A percentile compares a stretch with the other conserved stretches of the same genome.
These are phyloP conservation scores for Aspergillus floridensis DNA, from an alignment of 2,329 filamentous ascomycete genomes.

Conservation along the genomic window DNA sequence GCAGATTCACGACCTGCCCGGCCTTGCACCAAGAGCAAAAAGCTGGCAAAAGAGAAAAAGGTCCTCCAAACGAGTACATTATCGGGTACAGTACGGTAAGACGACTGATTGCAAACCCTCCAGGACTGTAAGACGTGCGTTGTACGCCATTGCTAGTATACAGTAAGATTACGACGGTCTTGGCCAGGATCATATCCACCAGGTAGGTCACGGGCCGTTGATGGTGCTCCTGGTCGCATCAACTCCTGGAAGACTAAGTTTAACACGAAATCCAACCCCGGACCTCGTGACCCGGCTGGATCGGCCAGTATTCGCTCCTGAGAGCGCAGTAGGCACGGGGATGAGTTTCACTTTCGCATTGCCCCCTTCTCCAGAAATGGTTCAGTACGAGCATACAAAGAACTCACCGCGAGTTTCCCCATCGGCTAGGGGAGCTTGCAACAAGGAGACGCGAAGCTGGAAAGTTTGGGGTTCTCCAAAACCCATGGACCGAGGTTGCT, in stretches of 20 bases:
- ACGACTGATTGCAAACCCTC: neutral
- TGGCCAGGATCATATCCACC: neutral
- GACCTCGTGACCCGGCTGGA: constrained; percentile 15
- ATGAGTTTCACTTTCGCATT: neutral
- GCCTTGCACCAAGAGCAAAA: neutral
- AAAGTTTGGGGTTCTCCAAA: neutral
- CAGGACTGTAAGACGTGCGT: too few relatives aligned
- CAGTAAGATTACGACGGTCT: neutral
- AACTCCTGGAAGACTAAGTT: neutral
- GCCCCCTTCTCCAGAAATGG: neutral
- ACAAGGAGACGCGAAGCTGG: too few relatives aligned
- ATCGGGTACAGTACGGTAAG: neutral
- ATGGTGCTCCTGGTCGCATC: neutral
- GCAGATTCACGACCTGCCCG: neutral
- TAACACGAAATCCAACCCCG: constrained; percentile 12
- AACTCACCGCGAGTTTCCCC: neutral
- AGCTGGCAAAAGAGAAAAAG: too few relatives aligned
- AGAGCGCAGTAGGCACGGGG: neutral
- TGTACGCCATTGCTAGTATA: too few relatives aligned
- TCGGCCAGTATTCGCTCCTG: constrained; percentile 4
- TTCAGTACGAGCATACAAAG: neutral
- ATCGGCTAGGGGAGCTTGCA: too few relatives aligned
- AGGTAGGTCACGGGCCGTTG: neutral
- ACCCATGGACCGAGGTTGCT: neutral
- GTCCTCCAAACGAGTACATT: too few relatives aligned